Evolutionary conservation across 495 filamentous ascomycete genomes (phyloP).

Genomic region (Staphylotrichum longicolle): DNA sequence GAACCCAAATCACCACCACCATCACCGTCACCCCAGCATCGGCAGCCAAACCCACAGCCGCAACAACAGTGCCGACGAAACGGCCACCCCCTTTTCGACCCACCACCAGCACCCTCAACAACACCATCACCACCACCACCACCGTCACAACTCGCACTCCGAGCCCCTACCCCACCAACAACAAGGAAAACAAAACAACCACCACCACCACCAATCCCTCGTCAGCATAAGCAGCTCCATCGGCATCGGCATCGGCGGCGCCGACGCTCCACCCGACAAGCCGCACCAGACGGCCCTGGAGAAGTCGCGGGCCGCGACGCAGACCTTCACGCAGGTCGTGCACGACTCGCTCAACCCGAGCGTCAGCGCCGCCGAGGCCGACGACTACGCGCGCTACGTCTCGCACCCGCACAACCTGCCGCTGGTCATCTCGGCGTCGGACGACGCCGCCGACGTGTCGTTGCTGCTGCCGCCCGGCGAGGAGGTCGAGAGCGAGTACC

Average conservation of each 20-base stretch:
- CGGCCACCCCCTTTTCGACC: not conserved
- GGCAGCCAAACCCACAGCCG: slow-evolving; percentile 11
- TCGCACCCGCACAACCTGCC: slow-evolving; percentile 86
- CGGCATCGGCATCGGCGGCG: not conserved
- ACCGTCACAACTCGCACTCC: not conserved
- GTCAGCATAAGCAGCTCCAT: not conserved
- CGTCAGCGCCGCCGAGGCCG: slow-evolving; percentile 68
- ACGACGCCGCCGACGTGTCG: slow-evolving; percentile 39
- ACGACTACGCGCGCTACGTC: slow-evolving; percentile 89
- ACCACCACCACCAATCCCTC: not conserved
- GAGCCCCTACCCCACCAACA: not conserved
- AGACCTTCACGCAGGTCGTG: slow-evolving; percentile 84
- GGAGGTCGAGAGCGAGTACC: slow-evolving; percentile 62
- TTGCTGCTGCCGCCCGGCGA: slow-evolving; percentile 43
- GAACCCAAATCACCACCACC: slow-evolving; percentile 18
- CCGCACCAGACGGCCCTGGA: slow-evolving; percentile 49
- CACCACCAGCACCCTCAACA: slow-evolving; percentile 1
- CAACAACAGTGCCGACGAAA: slow-evolving; percentile 23
- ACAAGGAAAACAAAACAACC: not conserved
- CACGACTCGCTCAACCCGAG: slow-evolving; percentile 74
- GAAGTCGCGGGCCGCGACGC: slow-evolving; percentile 72
- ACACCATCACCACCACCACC: slow-evolving; percentile 7
- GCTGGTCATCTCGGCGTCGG: slow-evolving; percentile 70
- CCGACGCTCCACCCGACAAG: slow-evolving; percentile 21
- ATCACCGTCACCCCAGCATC: not conserved